Base-by-base conservation (phyloP, 345 rosid species). In the Punica granatum region DNA sequence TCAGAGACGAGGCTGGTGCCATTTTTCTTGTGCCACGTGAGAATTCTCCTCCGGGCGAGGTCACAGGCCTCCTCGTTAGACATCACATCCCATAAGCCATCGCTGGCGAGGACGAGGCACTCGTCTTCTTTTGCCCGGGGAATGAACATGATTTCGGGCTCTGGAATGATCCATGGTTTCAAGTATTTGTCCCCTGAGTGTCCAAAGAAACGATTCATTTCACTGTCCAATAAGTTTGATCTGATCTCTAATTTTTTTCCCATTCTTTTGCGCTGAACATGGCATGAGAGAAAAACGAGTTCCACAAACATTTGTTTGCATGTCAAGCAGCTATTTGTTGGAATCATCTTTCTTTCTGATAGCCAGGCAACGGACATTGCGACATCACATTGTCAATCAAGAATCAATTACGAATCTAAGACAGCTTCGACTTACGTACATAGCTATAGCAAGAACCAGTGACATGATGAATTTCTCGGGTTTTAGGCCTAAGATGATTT, bases 61-160 rank as follows among this genome's bases (percentile, higher is more conserved):
- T 94, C 97, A 48, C 95, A 91, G 37, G 79, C 99, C 76, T 94
- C 99, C 77, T 94, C 95, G 60, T 91, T 94, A 23, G 82, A 73
- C 92, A 91, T 86, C 62, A 94, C 98, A 76, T 93, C 98, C 98
- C 98, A 93, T 64, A 90, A 75, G 39, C 98, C 98, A 26, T 93
- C 99, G 26, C 99, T 91, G 1, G 96, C 98, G 64, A 91, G 75
- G 75, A 91, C 72, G 25, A 94, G 88, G 81, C 97, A 91, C 61
- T 91, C 96, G 33, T 94, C 99, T 67, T 91, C 99, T 82, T 84
- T 91, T 28, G 86, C 85, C 72, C 99, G 72, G 0, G 96, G 92
- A 74, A 88, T 69, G 48, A 94, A 83, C 80, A 71, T 77, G 62
- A 94, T 98, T 84, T 94, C 98, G 18, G 96, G 98, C 21, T 91